A percentile compares a stretch with the other conserved stretches of the same genome.
Conservation (phyloP, 2,329 filamentous ascomycete species). For the Cercospora berteroae region DNA sequence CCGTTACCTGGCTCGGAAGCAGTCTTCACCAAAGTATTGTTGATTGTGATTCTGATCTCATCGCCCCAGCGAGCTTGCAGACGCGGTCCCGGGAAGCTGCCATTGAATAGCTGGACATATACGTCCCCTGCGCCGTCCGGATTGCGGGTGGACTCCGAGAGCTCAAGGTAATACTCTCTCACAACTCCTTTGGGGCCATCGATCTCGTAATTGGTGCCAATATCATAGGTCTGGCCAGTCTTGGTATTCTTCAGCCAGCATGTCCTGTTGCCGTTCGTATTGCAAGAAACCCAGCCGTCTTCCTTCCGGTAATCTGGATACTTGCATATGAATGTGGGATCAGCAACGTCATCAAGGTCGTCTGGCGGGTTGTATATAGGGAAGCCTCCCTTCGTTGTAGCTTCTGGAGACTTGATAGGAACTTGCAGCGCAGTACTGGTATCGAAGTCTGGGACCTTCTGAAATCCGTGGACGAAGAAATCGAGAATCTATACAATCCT, state of each 20-base stretch:
- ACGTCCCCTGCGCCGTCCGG: background rate
- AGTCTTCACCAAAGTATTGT: conserved; percentile 32
- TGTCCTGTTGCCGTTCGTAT: background rate
- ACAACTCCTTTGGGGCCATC: background rate
- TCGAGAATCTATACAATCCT: background rate
- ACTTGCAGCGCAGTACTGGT: background rate
- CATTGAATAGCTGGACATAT: conserved; percentile 45
- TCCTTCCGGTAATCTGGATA: background rate
- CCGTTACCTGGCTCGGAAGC: conserved; percentile 33
- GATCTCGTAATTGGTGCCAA: background rate
- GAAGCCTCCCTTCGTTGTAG: background rate
- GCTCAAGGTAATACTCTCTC: background rate
- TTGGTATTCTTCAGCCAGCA: background rate
- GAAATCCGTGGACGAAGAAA: background rate
- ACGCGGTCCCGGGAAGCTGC: conserved; percentile 48
- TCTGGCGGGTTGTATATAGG: background rate
- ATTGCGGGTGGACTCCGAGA: background rate
- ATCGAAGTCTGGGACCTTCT: background rate
- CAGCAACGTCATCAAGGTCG: background rate
- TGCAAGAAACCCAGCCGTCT: conserved; percentile 1
- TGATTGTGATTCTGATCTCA: conserved; percentile 32
- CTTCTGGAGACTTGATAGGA: conserved; percentile 2
- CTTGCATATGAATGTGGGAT: background rate
- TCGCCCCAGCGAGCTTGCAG: conserved; percentile 47
- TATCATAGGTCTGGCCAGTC: background rate